Evolutionary conservation across 495 filamentous ascomycete species (phyloP), one percentile per base, ranked within the genome.

Genomic region (Aspergillus haitiensis): DNA sequence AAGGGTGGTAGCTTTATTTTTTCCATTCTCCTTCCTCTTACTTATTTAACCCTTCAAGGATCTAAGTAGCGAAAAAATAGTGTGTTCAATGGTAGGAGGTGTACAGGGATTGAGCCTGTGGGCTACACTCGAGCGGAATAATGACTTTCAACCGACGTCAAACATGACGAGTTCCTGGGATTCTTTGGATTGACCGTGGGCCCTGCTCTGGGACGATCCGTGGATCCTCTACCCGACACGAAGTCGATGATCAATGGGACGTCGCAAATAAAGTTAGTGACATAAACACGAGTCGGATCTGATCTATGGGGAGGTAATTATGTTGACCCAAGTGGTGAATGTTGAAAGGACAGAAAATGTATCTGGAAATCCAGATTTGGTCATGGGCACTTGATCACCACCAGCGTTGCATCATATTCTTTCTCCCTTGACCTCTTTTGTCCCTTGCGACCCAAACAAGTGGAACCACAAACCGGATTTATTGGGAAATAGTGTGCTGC

Each of bases 401-500:
- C 12, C 33, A 49, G 33, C 60, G 56, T 58, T 63, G 60, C 48
- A 63, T 59, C 48, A 51, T 13, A 36, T 48, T 46, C 18, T 13
- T 46, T 46, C 42, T 16, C 37, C 21, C 40, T 42, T 49, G 34
- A 33, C 36, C 39, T 11, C 37, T 37, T 50, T 42, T 49, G 34
- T 34, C 36, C 39, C 16, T 34, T 51, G 12, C 18, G 47, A 53
- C 34, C 32, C 39, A 44, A 37, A 15, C 34, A 6, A 32, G 52
- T 49, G 59, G 47, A 49, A 27, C 52, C 37, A 54, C 13, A 4
- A n/a, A 13, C 9, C 18, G 21, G 42, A 51, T 60, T 64, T 51
- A 61, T 58, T 65, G 63, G 55, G 34, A 59, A 56, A 27, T 56
- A 56, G 53, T 52, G 31, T 39, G n/a, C 32, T 42, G 48, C 39